phyloP scores from a whole-genome alignment of 495 filamentous ascomycete species.

The Neurospora sp. region DNA sequence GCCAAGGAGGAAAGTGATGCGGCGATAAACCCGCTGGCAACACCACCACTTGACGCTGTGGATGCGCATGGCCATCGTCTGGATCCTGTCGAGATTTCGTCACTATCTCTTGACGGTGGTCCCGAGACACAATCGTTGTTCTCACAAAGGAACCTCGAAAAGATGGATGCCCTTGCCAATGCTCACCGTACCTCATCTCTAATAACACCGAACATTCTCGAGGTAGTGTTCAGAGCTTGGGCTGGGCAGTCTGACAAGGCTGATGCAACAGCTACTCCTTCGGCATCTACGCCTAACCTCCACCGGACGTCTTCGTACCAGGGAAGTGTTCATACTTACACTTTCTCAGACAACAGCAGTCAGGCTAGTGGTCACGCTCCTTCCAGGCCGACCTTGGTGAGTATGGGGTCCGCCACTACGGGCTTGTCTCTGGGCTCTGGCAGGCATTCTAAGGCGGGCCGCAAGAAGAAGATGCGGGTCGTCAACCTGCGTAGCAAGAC shows the following conservation, averaged over 20 bases:
- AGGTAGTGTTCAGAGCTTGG: slow-evolving; percentile 87
- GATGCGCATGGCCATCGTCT: slow-evolving; percentile 66
- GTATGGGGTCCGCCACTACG: slow-evolving; percentile 40
- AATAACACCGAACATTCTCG: slow-evolving; percentile 71
- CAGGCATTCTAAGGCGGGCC: slow-evolving; percentile 54
- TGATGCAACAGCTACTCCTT: slow-evolving; percentile 47
- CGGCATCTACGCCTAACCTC: slow-evolving; percentile 43
- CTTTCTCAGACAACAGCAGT: slow-evolving; percentile 46
- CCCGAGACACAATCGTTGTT: slow-evolving; percentile 74
- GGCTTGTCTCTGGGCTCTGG: slow-evolving; percentile 56
- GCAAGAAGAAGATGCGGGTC: slow-evolving; percentile 86
- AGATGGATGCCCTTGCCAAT: slow-evolving; percentile 62
- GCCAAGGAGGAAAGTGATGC: slow-evolving; percentile 36
- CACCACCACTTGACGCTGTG: slow-evolving; percentile 66
- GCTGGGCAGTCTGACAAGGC: slow-evolving; percentile 64
- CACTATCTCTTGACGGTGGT: slow-evolving; percentile 62
- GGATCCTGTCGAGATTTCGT: slow-evolving; percentile 61
- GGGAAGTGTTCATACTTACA: slow-evolving; percentile 52
- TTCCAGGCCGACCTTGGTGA: slow-evolving; percentile 35
- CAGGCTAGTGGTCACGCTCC: slow-evolving; percentile 35
- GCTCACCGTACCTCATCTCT: slow-evolving; percentile 81
- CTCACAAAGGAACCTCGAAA: slow-evolving; percentile 79
- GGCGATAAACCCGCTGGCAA: slow-evolving; percentile 66
- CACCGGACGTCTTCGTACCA: slow-evolving; percentile 51
- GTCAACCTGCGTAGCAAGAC: slow-evolving; percentile 70